Base-by-base conservation (phyloP, 352 stramenopile genomes). In the Pythium rhizo-oryzae region DNA sequence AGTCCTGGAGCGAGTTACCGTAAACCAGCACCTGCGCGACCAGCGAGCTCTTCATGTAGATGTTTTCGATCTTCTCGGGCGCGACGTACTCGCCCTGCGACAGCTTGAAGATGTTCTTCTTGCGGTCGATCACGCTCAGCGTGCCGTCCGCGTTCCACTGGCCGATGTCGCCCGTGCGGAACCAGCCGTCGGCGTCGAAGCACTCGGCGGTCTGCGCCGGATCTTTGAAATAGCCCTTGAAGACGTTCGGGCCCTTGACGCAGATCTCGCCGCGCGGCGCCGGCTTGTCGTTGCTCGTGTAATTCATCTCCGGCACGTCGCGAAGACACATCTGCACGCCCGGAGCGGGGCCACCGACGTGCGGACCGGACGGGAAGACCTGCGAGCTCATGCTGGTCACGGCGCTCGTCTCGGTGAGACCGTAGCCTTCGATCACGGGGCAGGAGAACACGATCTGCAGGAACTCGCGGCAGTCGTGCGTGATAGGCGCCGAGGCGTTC, bases 261-360 rank as follows among this genome's bases (percentile, higher is more conserved):
- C 98, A 79, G 66, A 96, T 93, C 41, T 87, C 79, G 25, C 94
- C 96, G n/a, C 83, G 91, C 52, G 96, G 79, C 50, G 75, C 67
- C 0, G 79, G 78, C 47, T 69, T 71, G 60, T 91, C 81, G 8
- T 62, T 50, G 52, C 68, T 80, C 8, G 89, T 82, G 82, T 99
- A 99, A 62, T 96, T 95, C 96, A 99, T 99, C 41, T 99, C 97
- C 0, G 92, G 91, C 11, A 99, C 92, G 71, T 99, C 91, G 25
- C 93, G 87, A 18, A 99, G 84, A 4, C 96, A 92, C 65, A 99
- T 85, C 70, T 99, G 85, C 9, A 85, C 74, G 68, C 81, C 87
- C n/a, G 81, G 77, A 19, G 94, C 78, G 1, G 94, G 93, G 43
- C 88, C 82, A 24, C 97, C 97, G 6, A 99, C 94, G 79, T 99